Evolutionary conservation across 2,329 filamentous ascomycete species (phyloP).

Genomic region (Hypoxylon sp.): DNA sequence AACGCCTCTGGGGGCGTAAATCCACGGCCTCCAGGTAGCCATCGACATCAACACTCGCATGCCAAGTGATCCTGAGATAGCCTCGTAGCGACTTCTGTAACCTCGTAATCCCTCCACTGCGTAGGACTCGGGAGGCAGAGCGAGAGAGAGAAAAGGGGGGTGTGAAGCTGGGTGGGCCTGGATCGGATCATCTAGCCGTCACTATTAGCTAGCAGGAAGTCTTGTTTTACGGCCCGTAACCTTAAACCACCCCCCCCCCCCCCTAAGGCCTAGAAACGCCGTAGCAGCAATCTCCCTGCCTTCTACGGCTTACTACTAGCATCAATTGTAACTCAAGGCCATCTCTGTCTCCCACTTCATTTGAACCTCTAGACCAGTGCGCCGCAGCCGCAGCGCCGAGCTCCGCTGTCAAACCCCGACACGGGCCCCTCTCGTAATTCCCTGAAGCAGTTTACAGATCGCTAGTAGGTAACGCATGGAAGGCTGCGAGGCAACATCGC

Average conservation of each 20-base stretch:
- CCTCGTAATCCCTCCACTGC: conserved; percentile 21
- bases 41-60: conserved; percentile 5
- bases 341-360: conserved; percentile 1
- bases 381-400: neutral
- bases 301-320: conserved; percentile 38
- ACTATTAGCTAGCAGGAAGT: conserved; percentile 4
- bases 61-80: neutral
- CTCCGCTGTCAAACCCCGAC: conserved; percentile 1
- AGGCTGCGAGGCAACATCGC: conserved; percentile 29
- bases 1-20: neutral
- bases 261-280: conserved; percentile 1
- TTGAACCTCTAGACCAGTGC: neutral
- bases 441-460: conserved; percentile 16
- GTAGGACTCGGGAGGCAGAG: neutral
- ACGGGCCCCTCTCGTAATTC: neutral
- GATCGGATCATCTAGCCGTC: conserved; percentile 1
- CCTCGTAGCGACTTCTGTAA: conserved; percentile 8
- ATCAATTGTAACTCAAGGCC: conserved; percentile 15
- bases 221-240: conserved; percentile 2
- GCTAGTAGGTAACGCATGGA: conserved; percentile 24
- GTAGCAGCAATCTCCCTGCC: conserved; percentile 2
- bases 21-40: neutral
- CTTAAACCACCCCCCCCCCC: too few relatives aligned
- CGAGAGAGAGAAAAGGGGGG: neutral
- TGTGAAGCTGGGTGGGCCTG: conserved; percentile 1